Evolutionary conservation across 768 basidiomycete species (phyloP), one percentile per base, ranked within the genome.

Genomic region (Leucocoprinus birnbaumii): DNA sequence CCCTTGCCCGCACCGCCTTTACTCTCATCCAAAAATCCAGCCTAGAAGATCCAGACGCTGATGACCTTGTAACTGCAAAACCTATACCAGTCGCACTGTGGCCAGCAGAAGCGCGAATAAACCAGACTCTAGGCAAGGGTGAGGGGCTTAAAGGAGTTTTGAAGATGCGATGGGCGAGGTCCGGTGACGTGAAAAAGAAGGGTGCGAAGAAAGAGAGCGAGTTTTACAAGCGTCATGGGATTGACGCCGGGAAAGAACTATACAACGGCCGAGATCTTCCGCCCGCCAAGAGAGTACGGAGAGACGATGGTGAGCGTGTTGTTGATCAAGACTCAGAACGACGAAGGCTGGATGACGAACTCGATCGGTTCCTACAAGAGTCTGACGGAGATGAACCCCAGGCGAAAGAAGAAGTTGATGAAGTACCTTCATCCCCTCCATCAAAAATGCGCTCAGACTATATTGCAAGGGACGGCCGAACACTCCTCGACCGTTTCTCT

Each of bases 31-130:
- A 77, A 60, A 86, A 85, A 65, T 69, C 76, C 14, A 58, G 68
- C 8, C 60, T 71, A 3, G 85, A 86, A 60, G 46, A 80, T 41
- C 72, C 77, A 3, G 83, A 84, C 45, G 75, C 71, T 11, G 80
- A 81, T 24, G 86, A 83, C 2, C 82, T 77, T 60, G 65, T 86
- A 25, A 78, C 81, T 0, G 87, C 87, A 0, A 84, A 85, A 56
- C 72, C 87, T 1, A 80, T 93, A 24, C 91, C 91, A 13, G 66
- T 87, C 21, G 77, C 85, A 1, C 67, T 90, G 9, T 92, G 90
- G 88, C 89, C 91, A 0, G 81, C 89, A 19, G 86, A 91, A 63
- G 83, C 89, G 51, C 82, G 89, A 25, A 87, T 92, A 45, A 86
- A 79, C 63, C 79, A 73, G 61, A 88, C 82, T 51, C 72, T 93